Conservation (phyloP, 2,329 filamentous ascomycete species). For the Aspergillus sp. region DNA sequence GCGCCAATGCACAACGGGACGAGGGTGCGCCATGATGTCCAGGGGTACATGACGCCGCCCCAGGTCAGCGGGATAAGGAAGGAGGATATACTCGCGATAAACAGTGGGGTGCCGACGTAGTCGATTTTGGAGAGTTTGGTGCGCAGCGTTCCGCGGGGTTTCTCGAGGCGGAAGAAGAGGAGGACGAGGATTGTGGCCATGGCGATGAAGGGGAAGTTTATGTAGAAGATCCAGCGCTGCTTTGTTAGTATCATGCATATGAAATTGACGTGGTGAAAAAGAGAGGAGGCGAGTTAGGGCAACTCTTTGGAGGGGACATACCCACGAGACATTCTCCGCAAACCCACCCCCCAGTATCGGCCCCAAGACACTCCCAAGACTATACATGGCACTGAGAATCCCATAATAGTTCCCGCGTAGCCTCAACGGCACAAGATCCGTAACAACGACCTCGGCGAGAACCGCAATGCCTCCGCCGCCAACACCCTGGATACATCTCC, state of each 20-base stretch:
- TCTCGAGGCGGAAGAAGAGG: conserved; percentile 23
- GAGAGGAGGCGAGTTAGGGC: background rate
- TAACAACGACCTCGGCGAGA: conserved; percentile 51
- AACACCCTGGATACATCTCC: conserved; percentile 60
- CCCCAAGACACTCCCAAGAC: conserved; percentile 51
- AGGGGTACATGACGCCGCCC: conserved; percentile 36
- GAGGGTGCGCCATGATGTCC: conserved; percentile 35
- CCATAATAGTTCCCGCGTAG: conserved; percentile 33
- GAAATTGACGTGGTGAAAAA: too few species aligned
- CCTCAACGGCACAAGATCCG: conserved; percentile 52
- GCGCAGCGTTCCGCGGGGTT: conserved; percentile 8
- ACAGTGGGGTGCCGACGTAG: conserved; percentile 33
- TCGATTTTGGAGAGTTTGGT: conserved; percentile 30
- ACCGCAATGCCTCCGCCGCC: conserved; percentile 51
- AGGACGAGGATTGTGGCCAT: conserved; percentile 27
- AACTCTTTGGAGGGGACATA: background rate
- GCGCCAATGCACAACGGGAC: conserved; percentile 35
- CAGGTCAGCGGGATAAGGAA: conserved; percentile 39
- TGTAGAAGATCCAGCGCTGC: conserved; percentile 37
- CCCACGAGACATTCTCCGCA: conserved; percentile 28
- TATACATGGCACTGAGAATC: conserved; percentile 26
- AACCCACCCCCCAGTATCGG: conserved; percentile 47
- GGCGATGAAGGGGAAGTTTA: conserved; percentile 35
- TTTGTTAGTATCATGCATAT: background rate
- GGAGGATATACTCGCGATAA: conserved; percentile 32